Evolutionary conservation across 192 early-diverging fungal genomes (phyloP), one percentile per base, ranked within the genome.

Genomic region (Chytriomyces sp.): DNA sequence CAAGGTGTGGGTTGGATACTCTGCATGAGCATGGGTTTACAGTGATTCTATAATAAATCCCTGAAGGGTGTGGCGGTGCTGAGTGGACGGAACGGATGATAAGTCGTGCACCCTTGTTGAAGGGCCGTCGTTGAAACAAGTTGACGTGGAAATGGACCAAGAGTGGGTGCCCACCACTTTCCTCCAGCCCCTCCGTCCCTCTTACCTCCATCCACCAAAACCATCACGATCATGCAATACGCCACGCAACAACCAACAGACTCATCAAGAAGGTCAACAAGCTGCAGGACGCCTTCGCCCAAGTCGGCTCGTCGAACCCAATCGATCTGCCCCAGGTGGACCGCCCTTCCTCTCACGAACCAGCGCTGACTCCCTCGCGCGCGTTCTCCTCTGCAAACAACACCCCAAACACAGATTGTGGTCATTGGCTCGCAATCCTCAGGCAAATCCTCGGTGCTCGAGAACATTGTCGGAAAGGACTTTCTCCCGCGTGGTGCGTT

Each of bases 391-490:
- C n/a, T n/a, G n/a, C n/a, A n/a, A n/a, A n/a, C n/a, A n/a, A n/a
- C n/a, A n/a, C 22, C 54, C 75, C 25, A 31, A 30, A 25, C n/a
- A 5, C 40, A 84, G 82, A 87, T 87, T 73, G 79, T 77, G 31
- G 85, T 87, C 12, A 78, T 87, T 58, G 85, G 85, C 0, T 80
- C 78, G 2, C 85, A 86, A 70, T 78, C 75, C 60, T 78, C 79
- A 37, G 98, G 98, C 59, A 99, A 99, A 75, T 92, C 90, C 54
- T 96, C 94, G 14, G 98, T 99, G 17, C 82, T 99, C 31, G 98
- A 99, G 75, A 97, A 94, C 76, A 90, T 99, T 71, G 96, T 98
- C 19, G 95, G 96, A n/a, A 84, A 91, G 38, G 98, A 99, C 84
- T 98, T 99, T 78, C 77, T 99, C 57, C 98, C 98, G 26, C 87